Conservation (phyloP, 805 yeast species). For the Candida ficus region DNA sequence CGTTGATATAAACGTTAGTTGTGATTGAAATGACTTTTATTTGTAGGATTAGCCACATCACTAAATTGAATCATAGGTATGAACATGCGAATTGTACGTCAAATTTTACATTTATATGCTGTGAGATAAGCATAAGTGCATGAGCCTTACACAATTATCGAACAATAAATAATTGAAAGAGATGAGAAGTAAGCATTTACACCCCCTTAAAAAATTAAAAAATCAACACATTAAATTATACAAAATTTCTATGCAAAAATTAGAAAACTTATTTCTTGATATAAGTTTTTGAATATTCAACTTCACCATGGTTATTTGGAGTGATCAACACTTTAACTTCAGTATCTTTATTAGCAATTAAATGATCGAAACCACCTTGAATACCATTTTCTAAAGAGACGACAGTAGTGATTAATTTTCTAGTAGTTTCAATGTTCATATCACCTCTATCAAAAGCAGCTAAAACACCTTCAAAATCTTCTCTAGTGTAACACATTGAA, state of each 20-base stretch:
- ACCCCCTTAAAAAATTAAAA: not conserved
- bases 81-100: no score
- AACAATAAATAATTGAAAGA: no score
- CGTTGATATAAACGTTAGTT: no score
- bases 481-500: slow-evolving; percentile 54
- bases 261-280: slow-evolving; percentile 1
- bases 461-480: slow-evolving; percentile 54
- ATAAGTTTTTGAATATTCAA: slow-evolving; percentile 21
- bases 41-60: no score
- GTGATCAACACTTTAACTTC: slow-evolving; percentile 51
- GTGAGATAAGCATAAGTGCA: no score
- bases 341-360: slow-evolving; percentile 46
- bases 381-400: slow-evolving; percentile 45
- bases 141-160: no score
- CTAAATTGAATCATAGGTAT: no score
- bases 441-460: slow-evolving; percentile 42
- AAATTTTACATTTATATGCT: no score
- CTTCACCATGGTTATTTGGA: slow-evolving; percentile 38
- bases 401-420: slow-evolving; percentile 48
- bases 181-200: no score
- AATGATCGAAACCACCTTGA: slow-evolving; percentile 47
- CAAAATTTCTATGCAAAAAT: no score
- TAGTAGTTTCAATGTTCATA: slow-evolving; percentile 40
- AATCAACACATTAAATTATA: not conserved
- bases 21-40: no score